phyloP scores from a whole-genome alignment of 306 rosid species.

The Crataegus laevigata region DNA sequence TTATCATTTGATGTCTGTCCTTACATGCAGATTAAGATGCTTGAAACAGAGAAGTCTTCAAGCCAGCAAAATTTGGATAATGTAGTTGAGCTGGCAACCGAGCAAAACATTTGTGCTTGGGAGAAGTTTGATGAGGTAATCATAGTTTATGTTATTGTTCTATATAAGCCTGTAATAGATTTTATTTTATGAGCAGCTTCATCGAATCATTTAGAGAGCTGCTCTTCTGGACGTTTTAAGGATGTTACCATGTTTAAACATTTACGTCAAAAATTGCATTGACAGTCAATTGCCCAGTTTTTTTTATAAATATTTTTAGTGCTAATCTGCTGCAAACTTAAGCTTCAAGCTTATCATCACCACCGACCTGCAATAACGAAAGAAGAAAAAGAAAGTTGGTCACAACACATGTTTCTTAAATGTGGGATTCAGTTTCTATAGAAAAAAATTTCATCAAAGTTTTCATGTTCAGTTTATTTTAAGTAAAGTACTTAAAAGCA shows the following conservation, averaged over 20 bases:
- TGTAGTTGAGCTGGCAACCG: slow-evolving; percentile 63
- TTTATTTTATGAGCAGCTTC: not conserved
- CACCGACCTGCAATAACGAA: not conserved
- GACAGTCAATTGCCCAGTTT: not conserved
- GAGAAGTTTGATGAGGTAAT: slow-evolving; percentile 73
- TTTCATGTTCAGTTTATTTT: no score
- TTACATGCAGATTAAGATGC: slow-evolving; percentile 55
- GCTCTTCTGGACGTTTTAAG: not conserved
- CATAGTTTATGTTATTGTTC: slow-evolving; percentile 1
- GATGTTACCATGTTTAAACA: not conserved
- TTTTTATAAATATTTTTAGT: not conserved
- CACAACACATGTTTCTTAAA: not conserved
- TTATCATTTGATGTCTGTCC: slow-evolving; percentile 4
- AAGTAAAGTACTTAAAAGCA: no score
- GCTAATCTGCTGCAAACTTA: not conserved
- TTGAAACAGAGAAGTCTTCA: slow-evolving; percentile 73
- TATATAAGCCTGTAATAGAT: not conserved
- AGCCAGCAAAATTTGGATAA: slow-evolving; percentile 68
- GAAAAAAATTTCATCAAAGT: no score
- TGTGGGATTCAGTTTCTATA: not conserved
- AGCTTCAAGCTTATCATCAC: not conserved
- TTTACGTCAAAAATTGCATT: not conserved
- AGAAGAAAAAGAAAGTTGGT: not conserved
- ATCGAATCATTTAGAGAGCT: not conserved
- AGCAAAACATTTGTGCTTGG: slow-evolving; percentile 55